phyloP scores from a whole-genome alignment of 1,139 yeast genomes.

The Hansenula sp. region DNA sequence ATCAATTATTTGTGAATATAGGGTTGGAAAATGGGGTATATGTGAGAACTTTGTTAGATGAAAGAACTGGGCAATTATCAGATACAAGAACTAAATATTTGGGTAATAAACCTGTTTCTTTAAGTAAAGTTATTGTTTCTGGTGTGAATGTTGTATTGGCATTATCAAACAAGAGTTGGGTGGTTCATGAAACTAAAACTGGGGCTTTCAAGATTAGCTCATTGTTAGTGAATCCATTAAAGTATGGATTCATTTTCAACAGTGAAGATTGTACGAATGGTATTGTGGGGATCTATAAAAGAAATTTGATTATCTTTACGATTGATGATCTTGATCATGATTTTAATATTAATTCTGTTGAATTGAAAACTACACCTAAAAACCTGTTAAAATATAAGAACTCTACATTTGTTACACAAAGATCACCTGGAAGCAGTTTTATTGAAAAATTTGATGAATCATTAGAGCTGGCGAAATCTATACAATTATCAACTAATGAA shows the following conservation, averaged over 20 bases:
- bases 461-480: slow-evolving; percentile 34
- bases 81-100: slow-evolving; percentile 70
- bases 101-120: slow-evolving; percentile 60
- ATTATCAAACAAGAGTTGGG: slow-evolving; percentile 39
- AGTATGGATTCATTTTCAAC: slow-evolving; percentile 45
- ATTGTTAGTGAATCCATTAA: slow-evolving; percentile 22
- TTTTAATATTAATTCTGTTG: slow-evolving; percentile 38
- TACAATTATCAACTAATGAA: slow-evolving; percentile 40
- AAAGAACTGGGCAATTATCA: slow-evolving; percentile 55
- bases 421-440: slow-evolving; percentile 37
- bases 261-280: slow-evolving; percentile 63
- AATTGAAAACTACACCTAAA: slow-evolving; percentile 52
- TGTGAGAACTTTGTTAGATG: slow-evolving; percentile 57
- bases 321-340: slow-evolving; percentile 50
- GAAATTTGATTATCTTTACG: slow-evolving; percentile 53
- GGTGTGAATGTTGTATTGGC: slow-evolving; percentile 30
- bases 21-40: slow-evolving; percentile 85
- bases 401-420: slow-evolving; percentile 10
- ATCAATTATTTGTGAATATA: slow-evolving; percentile 48
- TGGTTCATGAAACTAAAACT: slow-evolving; percentile 7
- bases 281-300: slow-evolving; percentile 56
- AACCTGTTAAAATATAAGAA: slow-evolving; percentile 30
- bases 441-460: slow-evolving; percentile 45
- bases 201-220: slow-evolving; percentile 12
- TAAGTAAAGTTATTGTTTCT: slow-evolving; percentile 26